Conservation (phyloP, 2,329 filamentous ascomycete genomes). For the Neonectria coccinea region DNA sequence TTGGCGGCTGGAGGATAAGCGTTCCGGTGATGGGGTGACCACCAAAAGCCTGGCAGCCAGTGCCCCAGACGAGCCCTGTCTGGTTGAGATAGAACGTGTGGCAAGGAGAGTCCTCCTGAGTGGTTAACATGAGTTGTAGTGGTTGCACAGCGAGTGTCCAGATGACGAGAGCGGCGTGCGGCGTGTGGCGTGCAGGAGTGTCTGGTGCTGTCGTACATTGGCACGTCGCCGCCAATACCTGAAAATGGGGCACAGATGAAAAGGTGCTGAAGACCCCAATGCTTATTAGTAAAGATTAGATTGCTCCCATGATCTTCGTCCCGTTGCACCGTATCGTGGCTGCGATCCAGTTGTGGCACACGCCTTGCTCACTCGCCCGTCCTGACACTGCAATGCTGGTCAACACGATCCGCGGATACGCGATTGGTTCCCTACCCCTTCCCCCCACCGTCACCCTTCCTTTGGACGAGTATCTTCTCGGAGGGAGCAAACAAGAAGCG, state of each 20-base stretch:
- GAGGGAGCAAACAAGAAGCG: slow-evolving; percentile 18
- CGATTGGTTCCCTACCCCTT: slow-evolving; percentile 1
- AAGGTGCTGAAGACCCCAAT: slow-evolving; percentile 4
- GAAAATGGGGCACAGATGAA: slow-evolving; percentile 12
- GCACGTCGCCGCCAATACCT: slow-evolving; percentile 20
- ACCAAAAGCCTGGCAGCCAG: slow-evolving; percentile 24
- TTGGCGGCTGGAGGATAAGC: slow-evolving; percentile 24
- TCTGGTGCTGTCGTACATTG: slow-evolving; percentile 36
- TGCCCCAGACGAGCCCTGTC: slow-evolving; percentile 17
- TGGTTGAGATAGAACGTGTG: slow-evolving; percentile 27
- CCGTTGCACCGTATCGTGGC: slow-evolving; percentile 16
- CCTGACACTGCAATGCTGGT: slow-evolving; percentile 11
- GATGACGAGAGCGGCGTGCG: slow-evolving; percentile 45
- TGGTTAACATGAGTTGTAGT: slow-evolving; percentile 31
- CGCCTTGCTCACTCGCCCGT: slow-evolving; percentile 6
- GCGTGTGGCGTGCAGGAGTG: slow-evolving; percentile 32
- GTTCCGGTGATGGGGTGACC: slow-evolving; percentile 35
- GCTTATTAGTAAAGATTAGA: slow-evolving; percentile 1
- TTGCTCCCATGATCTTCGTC: slow-evolving; percentile 23
- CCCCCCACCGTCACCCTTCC: slow-evolving; percentile 14
- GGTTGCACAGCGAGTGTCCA: slow-evolving; percentile 37
- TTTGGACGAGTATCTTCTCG: slow-evolving; percentile 16
- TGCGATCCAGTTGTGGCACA: slow-evolving; percentile 19
- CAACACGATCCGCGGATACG: slow-evolving; percentile 13
- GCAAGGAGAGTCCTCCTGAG: slow-evolving; percentile 28